phyloP scores from a whole-genome alignment of 2,329 filamentous ascomycete species.

The Fusarium staphyleae region DNA sequence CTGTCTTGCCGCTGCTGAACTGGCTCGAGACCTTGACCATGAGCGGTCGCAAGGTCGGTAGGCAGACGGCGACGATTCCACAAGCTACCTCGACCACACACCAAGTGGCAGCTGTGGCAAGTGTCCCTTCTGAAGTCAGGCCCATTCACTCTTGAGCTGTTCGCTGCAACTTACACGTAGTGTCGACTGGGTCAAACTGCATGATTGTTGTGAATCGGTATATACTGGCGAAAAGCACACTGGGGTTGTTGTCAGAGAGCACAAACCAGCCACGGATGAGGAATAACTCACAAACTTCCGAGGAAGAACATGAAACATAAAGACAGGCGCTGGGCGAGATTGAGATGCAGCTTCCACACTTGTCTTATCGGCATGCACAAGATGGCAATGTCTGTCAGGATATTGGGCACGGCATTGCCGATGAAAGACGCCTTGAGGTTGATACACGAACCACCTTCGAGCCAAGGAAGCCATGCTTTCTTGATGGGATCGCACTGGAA shows the following conservation, averaged over 20 bases:
- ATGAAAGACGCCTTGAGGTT: constrained; percentile 27
- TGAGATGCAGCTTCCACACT: constrained; percentile 26
- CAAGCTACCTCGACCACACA: constrained; percentile 29
- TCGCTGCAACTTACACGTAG: constrained; percentile 10
- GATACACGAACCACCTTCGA: constrained; percentile 13
- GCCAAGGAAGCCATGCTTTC: constrained; percentile 22
- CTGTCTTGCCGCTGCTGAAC: constrained; percentile 12
- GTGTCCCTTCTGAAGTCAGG: constrained; percentile 18
- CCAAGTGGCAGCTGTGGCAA: constrained; percentile 26
- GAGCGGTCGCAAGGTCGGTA: constrained; percentile 19
- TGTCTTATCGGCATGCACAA: constrained; percentile 13
- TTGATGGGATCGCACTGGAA: constrained; percentile 21
- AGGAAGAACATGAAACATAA: constrained; percentile 24
- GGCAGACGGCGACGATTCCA: constrained; percentile 24
- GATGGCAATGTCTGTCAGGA: constrained; percentile 20
- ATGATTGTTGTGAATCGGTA: constrained; percentile 30
- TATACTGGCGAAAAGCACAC: constrained; percentile 27
- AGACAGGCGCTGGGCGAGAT: constrained; percentile 20
- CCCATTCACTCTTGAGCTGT: rapidly evolving
- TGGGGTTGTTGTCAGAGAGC: too few relatives aligned
- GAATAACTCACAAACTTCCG: constrained; percentile 23
- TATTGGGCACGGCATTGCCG: constrained; percentile 27
- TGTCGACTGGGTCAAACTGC: constrained; percentile 13
- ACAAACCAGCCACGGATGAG: too few relatives aligned
- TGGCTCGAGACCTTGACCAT: constrained; percentile 21